A percentile compares a stretch with the other conserved stretches of the same genome.
Conservation (phyloP, 768 basidiomycete species). For the Hypholoma sublateritium region DNA sequence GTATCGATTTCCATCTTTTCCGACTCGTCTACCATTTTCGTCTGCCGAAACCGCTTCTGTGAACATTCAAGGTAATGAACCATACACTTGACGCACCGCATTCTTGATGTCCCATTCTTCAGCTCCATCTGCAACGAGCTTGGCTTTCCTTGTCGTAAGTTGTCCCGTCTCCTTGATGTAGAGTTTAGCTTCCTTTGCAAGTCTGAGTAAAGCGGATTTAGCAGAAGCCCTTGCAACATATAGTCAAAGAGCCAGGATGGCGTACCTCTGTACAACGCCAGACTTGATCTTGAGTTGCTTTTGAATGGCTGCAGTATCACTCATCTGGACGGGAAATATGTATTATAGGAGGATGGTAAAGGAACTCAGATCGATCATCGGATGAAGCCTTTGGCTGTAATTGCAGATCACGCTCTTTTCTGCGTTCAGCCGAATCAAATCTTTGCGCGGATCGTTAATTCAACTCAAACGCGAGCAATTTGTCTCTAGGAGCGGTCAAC, state of each 20-base stretch:
- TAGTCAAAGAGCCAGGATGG: slow-evolving; percentile 14
- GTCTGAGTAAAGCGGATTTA: slow-evolving; percentile 33
- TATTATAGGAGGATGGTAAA: slow-evolving; percentile 1
- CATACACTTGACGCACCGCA: slow-evolving; percentile 41
- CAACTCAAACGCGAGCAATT: background rate
- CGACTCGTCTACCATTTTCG: slow-evolving; percentile 71
- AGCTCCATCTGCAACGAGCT: slow-evolving; percentile 55
- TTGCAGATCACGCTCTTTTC: background rate
- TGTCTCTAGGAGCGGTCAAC: no score
- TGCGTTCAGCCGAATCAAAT: background rate
- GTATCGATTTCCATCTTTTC: slow-evolving; percentile 79
- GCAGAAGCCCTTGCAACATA: background rate
- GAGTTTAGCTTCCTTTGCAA: slow-evolving; percentile 64
- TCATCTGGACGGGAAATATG: slow-evolving; percentile 34
- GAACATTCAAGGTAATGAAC: background rate
- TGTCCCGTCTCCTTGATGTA: slow-evolving; percentile 69
- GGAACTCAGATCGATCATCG: background rate
- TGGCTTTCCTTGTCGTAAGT: slow-evolving; percentile 58
- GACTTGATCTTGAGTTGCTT: slow-evolving; percentile 80
- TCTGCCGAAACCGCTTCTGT: slow-evolving; percentile 35
- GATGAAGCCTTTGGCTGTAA: background rate
- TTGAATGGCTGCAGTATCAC: slow-evolving; percentile 46
- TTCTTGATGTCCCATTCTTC: slow-evolving; percentile 82
- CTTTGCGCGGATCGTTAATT: background rate
- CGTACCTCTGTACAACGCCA: slow-evolving; percentile 68